Conservation (phyloP, 371 early-diverging fungal species). For the Mucor lusitanicus region DNA sequence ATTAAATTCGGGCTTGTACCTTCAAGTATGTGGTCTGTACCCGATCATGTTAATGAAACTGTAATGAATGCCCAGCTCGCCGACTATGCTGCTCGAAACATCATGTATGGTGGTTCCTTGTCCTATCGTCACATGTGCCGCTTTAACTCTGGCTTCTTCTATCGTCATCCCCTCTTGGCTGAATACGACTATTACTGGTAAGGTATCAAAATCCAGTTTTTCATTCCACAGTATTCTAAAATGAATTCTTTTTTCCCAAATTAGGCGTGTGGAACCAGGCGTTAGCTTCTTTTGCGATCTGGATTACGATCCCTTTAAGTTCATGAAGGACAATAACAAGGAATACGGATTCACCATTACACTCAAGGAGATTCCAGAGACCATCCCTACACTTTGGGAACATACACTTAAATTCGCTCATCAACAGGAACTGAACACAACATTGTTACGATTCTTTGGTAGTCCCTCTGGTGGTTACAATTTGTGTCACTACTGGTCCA, state of each 20-base stretch:
- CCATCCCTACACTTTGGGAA: constrained; percentile 87
- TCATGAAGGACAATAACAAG: constrained; percentile 74
- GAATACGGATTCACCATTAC: constrained; percentile 87
- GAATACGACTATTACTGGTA: constrained; percentile 93
- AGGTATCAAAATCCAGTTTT: constrained; percentile 3
- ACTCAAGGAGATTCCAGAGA: constrained; percentile 76
- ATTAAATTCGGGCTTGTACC: constrained; percentile 69
- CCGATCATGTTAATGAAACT: constrained; percentile 64
- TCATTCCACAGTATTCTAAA: background rate
- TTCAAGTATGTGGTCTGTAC: constrained; percentile 70
- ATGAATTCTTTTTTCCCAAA: constrained; percentile 38
- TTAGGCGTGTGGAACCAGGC: constrained; percentile 96
- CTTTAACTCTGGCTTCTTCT: constrained; percentile 91
- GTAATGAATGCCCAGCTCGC: constrained; percentile 54
- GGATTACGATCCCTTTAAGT: constrained; percentile 88
- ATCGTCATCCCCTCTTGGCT: constrained; percentile 78
- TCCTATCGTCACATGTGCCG: constrained; percentile 53
- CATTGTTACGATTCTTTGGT: constrained; percentile 44
- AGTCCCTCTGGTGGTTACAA: constrained; percentile 50
- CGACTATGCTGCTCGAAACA: constrained; percentile 58
- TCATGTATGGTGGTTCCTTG: constrained; percentile 67
- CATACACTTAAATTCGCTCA: constrained; percentile 63
- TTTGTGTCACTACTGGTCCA: constrained; percentile 86
- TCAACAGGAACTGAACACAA: constrained; percentile 33
- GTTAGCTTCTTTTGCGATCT: constrained; percentile 90